phyloP scores from a whole-genome alignment of 2,329 filamentous ascomycete genomes.

The Trichoderma brevicompactum region DNA sequence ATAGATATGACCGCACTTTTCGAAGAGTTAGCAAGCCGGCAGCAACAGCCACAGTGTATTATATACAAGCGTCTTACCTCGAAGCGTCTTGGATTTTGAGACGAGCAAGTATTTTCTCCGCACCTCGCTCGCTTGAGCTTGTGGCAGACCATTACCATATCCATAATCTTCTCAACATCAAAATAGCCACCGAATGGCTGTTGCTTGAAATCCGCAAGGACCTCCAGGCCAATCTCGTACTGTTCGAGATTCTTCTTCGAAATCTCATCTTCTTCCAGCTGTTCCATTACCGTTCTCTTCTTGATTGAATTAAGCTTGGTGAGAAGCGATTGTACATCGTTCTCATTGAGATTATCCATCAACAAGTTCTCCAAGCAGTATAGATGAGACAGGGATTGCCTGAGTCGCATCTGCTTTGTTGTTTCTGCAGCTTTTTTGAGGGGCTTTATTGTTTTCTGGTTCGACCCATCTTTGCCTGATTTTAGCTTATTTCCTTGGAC shows the following conservation, averaged over 20 bases:
- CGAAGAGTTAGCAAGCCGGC: constrained; percentile 17
- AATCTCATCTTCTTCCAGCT: constrained; percentile 25
- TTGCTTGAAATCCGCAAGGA: constrained; percentile 3
- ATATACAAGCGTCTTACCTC: not conserved
- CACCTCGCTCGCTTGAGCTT: constrained; percentile 10
- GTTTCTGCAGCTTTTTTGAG: not conserved
- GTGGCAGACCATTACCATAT: constrained; percentile 30
- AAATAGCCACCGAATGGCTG: constrained; percentile 32
- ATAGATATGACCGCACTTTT: constrained; percentile 43
- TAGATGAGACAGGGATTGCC: constrained; percentile 37
- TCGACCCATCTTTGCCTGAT: constrained; percentile 10
- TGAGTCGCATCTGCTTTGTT: constrained; percentile 5
- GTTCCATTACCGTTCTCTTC: not conserved
- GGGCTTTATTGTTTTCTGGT: not conserved
- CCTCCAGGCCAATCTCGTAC: constrained; percentile 30
- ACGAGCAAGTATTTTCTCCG: not conserved
- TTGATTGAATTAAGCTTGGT: not conserved
- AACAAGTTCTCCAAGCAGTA: constrained; percentile 39
- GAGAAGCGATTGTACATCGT: constrained; percentile 2
- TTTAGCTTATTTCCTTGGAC: not conserved
- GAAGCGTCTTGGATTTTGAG: constrained; percentile 16
- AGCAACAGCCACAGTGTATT: no score
- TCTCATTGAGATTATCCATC: not conserved
- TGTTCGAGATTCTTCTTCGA: constrained; percentile 10
- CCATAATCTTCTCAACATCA: constrained; percentile 33